Conservation (phyloP, 371 early-diverging fungal species). For the Mucor velutinosus region DNA sequence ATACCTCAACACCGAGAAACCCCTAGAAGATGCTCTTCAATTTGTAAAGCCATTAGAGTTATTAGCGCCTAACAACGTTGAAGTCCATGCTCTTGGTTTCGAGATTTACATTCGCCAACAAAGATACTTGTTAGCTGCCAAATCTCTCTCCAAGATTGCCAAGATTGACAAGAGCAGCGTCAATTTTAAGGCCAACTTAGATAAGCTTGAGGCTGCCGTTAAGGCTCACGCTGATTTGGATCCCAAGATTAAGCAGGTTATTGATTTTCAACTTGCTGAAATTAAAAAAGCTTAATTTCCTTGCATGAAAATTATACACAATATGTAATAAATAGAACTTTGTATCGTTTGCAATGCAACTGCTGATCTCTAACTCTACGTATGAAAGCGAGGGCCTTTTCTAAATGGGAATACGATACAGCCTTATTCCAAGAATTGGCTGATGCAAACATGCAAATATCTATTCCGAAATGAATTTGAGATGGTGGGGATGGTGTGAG, state of each 20-base stretch:
- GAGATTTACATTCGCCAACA: constrained; percentile 81
- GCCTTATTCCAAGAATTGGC: too few relatives aligned
- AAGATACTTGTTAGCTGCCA: constrained; percentile 76
- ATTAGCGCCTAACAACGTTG: constrained; percentile 53
- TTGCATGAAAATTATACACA: background rate
- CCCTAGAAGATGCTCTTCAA: constrained; percentile 75
- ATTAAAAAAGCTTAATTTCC: constrained; percentile 8
- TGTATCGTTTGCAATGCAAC: background rate
- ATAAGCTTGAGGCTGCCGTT: constrained; percentile 58
- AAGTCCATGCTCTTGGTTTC: constrained; percentile 72
- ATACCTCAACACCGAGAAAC: constrained; percentile 62
- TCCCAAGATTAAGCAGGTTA: constrained; percentile 22
- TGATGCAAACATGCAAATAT: too few relatives aligned
- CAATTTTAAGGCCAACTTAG: constrained; percentile 52
- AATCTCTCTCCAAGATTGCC: constrained; percentile 61
- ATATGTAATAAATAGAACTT: background rate
- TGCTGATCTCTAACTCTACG: too few relatives aligned
- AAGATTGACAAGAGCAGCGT: constrained; percentile 56
- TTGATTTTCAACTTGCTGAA: constrained; percentile 27
- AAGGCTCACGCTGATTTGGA: constrained; percentile 23
- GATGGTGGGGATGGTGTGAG: too few relatives aligned
- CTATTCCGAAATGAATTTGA: too few relatives aligned
- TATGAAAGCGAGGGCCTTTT: too few relatives aligned
- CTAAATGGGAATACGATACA: too few relatives aligned
- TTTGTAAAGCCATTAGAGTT: constrained; percentile 75